Evolutionary conservation across 768 basidiomycete species (phyloP).

Genomic region (Trichaptum fuscoviolaceum): DNA sequence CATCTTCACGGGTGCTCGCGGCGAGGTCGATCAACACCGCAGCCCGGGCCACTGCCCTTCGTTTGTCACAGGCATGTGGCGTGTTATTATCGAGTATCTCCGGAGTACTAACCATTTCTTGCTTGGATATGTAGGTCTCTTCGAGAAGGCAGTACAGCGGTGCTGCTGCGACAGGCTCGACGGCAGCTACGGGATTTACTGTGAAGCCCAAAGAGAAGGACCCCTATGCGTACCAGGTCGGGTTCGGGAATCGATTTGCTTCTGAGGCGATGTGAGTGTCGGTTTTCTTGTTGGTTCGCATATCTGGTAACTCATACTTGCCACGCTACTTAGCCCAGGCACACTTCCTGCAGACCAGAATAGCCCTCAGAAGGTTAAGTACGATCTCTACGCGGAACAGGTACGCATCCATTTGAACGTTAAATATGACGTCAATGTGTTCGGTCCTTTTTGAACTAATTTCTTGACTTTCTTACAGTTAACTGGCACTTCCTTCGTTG

Average conservation of each 20-base stretch:
- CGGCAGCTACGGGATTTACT: constrained; percentile 34
- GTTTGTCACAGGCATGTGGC: not conserved
- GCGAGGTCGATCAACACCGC: not conserved
- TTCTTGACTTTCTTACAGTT: constrained; percentile 31
- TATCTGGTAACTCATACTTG: not conserved
- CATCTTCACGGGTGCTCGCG: not conserved
- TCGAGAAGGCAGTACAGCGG: not conserved
- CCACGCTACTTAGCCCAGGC: constrained; percentile 36
- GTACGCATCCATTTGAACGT: constrained; percentile 27
- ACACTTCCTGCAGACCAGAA: constrained; percentile 56
- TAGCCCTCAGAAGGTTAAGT: constrained; percentile 56
- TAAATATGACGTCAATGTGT: not conserved
- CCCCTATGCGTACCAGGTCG: constrained; percentile 53
- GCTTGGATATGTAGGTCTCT: not conserved
- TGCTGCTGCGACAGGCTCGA: constrained; percentile 8
- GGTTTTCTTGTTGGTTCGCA: not conserved
- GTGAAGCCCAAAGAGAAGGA: constrained; percentile 37
- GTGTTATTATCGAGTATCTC: not conserved
- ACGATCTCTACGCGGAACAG: constrained; percentile 56
- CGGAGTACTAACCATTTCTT: not conserved
- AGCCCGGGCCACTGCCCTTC: not conserved
- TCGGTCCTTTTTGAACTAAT: not conserved
- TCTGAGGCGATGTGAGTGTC: constrained; percentile 47
- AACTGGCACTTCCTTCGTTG: constrained; percentile 55
- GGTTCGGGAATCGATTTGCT: constrained; percentile 54